phyloP scores from a whole-genome alignment of 2,329 filamentous ascomycete genomes.

The Penicillium sumatraense region DNA sequence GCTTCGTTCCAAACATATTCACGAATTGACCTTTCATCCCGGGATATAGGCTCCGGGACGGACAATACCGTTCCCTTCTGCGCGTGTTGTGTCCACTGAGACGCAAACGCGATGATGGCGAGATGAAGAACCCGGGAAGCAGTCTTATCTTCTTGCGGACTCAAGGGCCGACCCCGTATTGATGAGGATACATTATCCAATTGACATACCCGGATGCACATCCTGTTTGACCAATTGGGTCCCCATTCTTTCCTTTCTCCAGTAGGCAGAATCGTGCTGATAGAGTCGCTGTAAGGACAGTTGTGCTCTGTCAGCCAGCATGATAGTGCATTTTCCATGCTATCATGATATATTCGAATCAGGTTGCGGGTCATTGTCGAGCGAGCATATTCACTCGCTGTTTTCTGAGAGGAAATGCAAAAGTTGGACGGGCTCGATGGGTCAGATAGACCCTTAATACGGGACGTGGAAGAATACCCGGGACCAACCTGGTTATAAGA shows the following conservation, averaged over 20 bases:
- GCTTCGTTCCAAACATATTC: constrained; percentile 50
- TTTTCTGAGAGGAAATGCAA: constrained; percentile 26
- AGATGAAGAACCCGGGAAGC: constrained; percentile 47
- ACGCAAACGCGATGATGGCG: constrained; percentile 50
- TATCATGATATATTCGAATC: constrained; percentile 50
- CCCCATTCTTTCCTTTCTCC: constrained; percentile 36
- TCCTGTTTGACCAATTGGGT: constrained; percentile 48
- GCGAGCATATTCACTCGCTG: constrained; percentile 41
- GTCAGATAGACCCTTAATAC: neutral
- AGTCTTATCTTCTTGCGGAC: constrained; percentile 41
- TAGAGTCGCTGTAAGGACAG: constrained; percentile 45
- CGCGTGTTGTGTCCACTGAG: constrained; percentile 43
- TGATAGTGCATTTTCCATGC: constrained; percentile 50
- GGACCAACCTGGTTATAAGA: neutral
- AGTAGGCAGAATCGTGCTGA: constrained; percentile 16
- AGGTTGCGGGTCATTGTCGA: constrained; percentile 43
- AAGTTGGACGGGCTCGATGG: neutral
- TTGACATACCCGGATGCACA: constrained; percentile 49
- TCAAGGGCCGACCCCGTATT: constrained; percentile 43
- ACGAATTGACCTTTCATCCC: constrained; percentile 45
- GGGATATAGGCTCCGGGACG: constrained; percentile 11
- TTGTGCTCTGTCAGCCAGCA: constrained; percentile 52
- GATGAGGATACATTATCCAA: constrained; percentile 45
- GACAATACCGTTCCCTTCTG: constrained; percentile 16
- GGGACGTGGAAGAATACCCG: neutral